These are phyloP conservation scores for Neofusicoccum cordaticola DNA, from an alignment of 2,329 filamentous ascomycete species.

Conservation along the genomic window DNA sequence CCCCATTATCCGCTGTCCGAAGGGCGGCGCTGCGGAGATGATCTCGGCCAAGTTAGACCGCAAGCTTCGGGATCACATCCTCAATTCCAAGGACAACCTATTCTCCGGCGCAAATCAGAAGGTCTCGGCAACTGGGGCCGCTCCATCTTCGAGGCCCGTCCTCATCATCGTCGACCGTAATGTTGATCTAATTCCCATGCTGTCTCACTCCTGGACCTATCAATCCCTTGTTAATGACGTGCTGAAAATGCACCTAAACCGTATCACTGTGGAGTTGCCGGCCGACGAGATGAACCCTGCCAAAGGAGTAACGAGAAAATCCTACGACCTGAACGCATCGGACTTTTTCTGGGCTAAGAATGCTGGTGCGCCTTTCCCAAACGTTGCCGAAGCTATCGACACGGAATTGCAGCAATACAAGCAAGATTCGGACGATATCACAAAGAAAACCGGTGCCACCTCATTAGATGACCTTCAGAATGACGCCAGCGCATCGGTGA, in stretches of 20 bases:
- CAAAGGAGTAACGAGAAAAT: constrained; percentile 77
- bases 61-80: constrained; percentile 90
- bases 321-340: constrained; percentile 82
- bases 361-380: constrained; percentile 83
- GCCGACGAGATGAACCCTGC: constrained; percentile 72
- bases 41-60: constrained; percentile 92
- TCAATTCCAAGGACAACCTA: constrained; percentile 97
- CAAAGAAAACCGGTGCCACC: constrained; percentile 88
- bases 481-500: constrained; percentile 82
- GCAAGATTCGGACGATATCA: constrained; percentile 90
- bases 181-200: constrained; percentile 92
- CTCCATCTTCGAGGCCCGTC: constrained; percentile 76
- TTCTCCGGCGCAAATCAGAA: constrained; percentile 70
- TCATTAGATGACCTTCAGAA: constrained; percentile 91
- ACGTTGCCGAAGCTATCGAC: constrained; percentile 95
- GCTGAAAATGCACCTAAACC: constrained; percentile 78
- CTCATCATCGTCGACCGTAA: constrained; percentile 93
- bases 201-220: constrained; percentile 94
- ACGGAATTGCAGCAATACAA: constrained; percentile 91
- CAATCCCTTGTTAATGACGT: constrained; percentile 82
- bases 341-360: constrained; percentile 99
- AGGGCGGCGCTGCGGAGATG: constrained; percentile 88
- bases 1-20: constrained; percentile 91
- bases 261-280: constrained; percentile 86
- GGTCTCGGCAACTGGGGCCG: constrained; percentile 54